phyloP scores from a whole-genome alignment of 2,329 filamentous ascomycete species.

The Diaporthe ilicicola region DNA sequence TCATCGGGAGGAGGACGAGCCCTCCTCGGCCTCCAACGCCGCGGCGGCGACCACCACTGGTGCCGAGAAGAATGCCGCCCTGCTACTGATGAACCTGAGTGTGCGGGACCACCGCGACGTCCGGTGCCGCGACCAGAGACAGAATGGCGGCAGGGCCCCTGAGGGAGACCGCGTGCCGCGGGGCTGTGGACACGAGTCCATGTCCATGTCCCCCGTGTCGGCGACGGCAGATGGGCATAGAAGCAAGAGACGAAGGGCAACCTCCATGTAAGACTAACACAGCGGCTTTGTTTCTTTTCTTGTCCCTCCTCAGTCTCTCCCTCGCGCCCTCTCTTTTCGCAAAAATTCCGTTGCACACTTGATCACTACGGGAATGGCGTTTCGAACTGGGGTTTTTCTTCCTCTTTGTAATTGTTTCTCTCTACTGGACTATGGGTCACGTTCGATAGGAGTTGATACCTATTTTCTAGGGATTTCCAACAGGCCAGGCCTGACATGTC shows the following conservation, averaged over 20 bases:
- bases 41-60: slow-evolving; percentile 38
- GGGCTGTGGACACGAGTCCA: slow-evolving; percentile 33
- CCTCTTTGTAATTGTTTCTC: neutral
- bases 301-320: neutral
- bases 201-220: slow-evolving; percentile 33
- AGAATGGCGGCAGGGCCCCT: slow-evolving; percentile 22
- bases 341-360: neutral
- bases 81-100: slow-evolving; percentile 57
- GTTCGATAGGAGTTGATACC: slow-evolving; percentile 13
- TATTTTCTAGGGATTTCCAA: neutral
- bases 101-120: slow-evolving; percentile 44
- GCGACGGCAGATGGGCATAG: slow-evolving; percentile 36
- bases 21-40: neutral
- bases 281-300: neutral
- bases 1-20: neutral
- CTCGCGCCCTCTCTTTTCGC: neutral
- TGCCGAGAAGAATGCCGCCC: slow-evolving; percentile 55
- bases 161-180: slow-evolving; percentile 28
- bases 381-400: neutral
- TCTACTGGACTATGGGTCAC: neutral
- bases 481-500: neutral
- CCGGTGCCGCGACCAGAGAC: slow-evolving; percentile 1
- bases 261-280: slow-evolving; percentile 44
- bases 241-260: slow-evolving; percentile 52
- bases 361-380: slow-evolving; percentile 20